Evolutionary conservation across 1,284 basidiomycete genomes (phyloP).

Genomic region (Papiliotrema fonsecae): DNA sequence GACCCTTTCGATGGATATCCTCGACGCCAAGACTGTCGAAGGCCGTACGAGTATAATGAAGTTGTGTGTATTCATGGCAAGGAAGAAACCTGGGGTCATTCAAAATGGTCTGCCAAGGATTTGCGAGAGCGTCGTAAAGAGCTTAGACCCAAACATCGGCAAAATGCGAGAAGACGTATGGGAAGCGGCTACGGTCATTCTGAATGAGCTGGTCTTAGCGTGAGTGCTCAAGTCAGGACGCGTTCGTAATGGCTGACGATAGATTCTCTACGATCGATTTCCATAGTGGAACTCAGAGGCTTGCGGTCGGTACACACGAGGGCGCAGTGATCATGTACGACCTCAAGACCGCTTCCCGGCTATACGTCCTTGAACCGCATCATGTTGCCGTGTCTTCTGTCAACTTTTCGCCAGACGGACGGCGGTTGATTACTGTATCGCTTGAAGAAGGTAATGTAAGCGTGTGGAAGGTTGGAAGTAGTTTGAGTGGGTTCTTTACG

Average conservation of each 20-base stretch:
- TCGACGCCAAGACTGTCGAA: slow-evolving; percentile 70
- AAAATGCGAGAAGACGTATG: slow-evolving; percentile 78
- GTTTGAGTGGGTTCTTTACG: slow-evolving; percentile 79
- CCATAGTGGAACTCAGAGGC: slow-evolving; percentile 73
- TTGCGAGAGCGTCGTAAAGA: slow-evolving; percentile 94
- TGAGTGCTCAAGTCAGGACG: slow-evolving; percentile 47
- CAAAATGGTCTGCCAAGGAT: slow-evolving; percentile 80
- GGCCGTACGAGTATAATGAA: slow-evolving; percentile 87
- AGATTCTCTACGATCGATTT: slow-evolving; percentile 93
- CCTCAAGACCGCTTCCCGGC: slow-evolving; percentile 86
- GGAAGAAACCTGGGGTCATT: slow-evolving; percentile 83
- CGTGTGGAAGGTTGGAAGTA: slow-evolving; percentile 85
- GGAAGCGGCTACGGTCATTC: slow-evolving; percentile 87
- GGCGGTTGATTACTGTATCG: slow-evolving; percentile 80
- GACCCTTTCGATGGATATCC: slow-evolving; percentile 83
- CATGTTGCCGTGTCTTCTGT: slow-evolving; percentile 70
- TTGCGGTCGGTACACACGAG: slow-evolving; percentile 91
- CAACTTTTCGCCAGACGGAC: slow-evolving; percentile 87
- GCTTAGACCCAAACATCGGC: slow-evolving; percentile 83
- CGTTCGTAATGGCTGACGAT: slow-evolving; percentile 5
- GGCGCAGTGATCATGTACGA: slow-evolving; percentile 84
- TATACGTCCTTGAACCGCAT: slow-evolving; percentile 93
- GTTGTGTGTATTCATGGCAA: slow-evolving; percentile 86
- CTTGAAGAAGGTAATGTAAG: slow-evolving; percentile 74
- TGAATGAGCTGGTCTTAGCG: slow-evolving; percentile 84